Percentiles rank a stretch among this genome's conserved stretches.
These are phyloP conservation scores for Backusella tarrabulga DNA, from an alignment of 192 early-diverging fungal genomes.

Conservation along the genomic window DNA sequence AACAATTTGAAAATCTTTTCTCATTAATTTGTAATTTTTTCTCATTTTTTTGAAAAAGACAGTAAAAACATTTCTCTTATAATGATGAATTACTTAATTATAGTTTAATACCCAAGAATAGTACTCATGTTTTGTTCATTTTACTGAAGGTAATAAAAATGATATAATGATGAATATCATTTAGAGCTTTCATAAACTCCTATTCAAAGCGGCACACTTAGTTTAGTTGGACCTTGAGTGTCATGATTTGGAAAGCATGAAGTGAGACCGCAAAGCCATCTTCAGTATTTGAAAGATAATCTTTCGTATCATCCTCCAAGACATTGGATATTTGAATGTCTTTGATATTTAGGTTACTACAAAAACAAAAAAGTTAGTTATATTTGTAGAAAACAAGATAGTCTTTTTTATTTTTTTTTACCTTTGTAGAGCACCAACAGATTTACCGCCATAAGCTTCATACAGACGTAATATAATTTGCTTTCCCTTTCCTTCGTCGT, in stretches of 20 bases:
- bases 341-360: constrained; percentile 50
- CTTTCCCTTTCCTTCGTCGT: constrained; percentile 42
- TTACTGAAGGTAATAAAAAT: neutral
- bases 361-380: constrained; percentile 3
- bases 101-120: neutral
- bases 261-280: constrained; percentile 43
- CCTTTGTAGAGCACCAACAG: constrained; percentile 50
- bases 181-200: neutral
- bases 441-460: constrained; percentile 89
- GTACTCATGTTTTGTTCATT: neutral
- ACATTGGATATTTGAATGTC: constrained; percentile 67
- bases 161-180: neutral
- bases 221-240: constrained; percentile 43
- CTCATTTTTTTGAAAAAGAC: too few species aligned
- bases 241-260: constrained; percentile 67
- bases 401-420: constrained; percentile 15
- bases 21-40: too few species aligned
- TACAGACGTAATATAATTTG: constrained; percentile 80
- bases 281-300: constrained; percentile 29
- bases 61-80: neutral
- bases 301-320: constrained; percentile 65
- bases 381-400: neutral
- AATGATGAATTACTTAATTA: neutral
- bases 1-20: too few species aligned
- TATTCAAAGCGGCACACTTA: neutral